Evolutionary conservation across 2,329 filamentous ascomycete species (phyloP).

Genomic region (Neopestalotiopsis clavispora): DNA sequence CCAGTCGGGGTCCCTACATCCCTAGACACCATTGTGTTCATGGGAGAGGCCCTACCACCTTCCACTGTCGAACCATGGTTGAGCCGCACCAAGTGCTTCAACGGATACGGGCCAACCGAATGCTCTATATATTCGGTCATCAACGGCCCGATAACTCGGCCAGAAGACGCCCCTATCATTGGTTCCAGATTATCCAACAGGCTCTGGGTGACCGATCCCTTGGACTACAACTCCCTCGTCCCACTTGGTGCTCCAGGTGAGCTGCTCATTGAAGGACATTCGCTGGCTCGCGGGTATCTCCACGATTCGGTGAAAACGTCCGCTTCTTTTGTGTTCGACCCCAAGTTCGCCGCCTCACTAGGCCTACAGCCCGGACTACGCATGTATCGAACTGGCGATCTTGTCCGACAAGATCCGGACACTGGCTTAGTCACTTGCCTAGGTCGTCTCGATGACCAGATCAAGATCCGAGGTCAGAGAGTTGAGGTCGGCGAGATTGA

Average conservation of each 20-base stretch:
- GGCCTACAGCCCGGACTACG: slow-evolving; percentile 24
- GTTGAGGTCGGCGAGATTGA: slow-evolving; percentile 20
- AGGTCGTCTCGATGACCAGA: slow-evolving; percentile 17
- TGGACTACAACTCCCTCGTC: slow-evolving; percentile 24
- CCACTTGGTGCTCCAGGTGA: slow-evolving; percentile 46
- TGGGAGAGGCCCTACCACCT: slow-evolving; percentile 28
- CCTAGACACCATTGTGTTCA: slow-evolving; percentile 23
- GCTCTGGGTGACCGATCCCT: slow-evolving; percentile 41
- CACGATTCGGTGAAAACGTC: slow-evolving; percentile 47
- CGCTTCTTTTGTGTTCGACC: slow-evolving; percentile 46
- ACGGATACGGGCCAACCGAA: slow-evolving; percentile 45
- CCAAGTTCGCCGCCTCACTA: slow-evolving; percentile 32
- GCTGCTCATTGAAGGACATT: slow-evolving; percentile 43
- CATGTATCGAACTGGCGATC: slow-evolving; percentile 46
- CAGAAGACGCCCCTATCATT: slow-evolving; percentile 38
- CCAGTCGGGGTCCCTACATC: slow-evolving; percentile 15
- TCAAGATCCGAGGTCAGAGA: slow-evolving; percentile 19
- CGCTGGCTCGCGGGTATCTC: slow-evolving; percentile 38
- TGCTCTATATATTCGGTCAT: slow-evolving; percentile 39
- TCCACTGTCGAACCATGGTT: slow-evolving; percentile 39
- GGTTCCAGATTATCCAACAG: slow-evolving; percentile 33
- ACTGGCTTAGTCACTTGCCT: slow-evolving; percentile 34
- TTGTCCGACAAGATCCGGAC: slow-evolving; percentile 37
- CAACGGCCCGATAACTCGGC: slow-evolving; percentile 31
- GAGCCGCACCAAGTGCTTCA: slow-evolving; percentile 37